Evolutionary conservation across 208 protist genomes (phyloP), one percentile per base, ranked within the genome.

Genomic region (Trypanosomatidae sp.): DNA sequence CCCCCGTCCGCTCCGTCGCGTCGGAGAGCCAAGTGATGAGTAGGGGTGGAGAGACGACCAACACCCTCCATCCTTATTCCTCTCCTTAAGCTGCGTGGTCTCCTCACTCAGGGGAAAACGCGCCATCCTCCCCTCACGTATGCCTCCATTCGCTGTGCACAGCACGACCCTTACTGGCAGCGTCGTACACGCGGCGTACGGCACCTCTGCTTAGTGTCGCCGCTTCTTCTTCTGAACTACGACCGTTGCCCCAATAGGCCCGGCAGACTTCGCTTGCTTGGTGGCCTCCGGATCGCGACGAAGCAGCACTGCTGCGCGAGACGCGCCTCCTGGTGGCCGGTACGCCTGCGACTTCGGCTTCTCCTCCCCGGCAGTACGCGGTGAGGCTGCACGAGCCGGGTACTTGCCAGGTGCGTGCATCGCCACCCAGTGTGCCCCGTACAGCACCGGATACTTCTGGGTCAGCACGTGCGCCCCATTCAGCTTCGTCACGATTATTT

Each of bases 341-440:
- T 96, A 96, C 52, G 88, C 88, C 80, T 88, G 84, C 66, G 89
- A 69, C 74, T 96, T 96, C 28, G 77, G 60, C 66, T 80, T 83
- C 76, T 82, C 83, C 72, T 75, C 74, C 22, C 73, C 74, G 0
- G 66, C 25, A 36, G 69, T 58, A 2, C 73, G 69, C 55, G 89
- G 89, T 0, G 88, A 96, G 12, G 77, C 86, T 0, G 76, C 66
- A 8, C 89, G 81, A 19, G 73, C 7, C 3, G 83, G 79, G 66
- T 91, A 92, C 36, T 66, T 67, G 25, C 52, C n/a, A 12, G 77
- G 68, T 5, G 73, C 33, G 62, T 80, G 67, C 74, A 88, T 84
- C 77, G 76, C 80, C 22, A 94, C 88, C 84, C 85, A 96, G 53
- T 94, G 79, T 8, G 90, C 91, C 33, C 89, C 89, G 74, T 96